Evolutionary conservation across 164 flowering plant genomes (phyloP).

Genomic region (Stephania japonica): DNA sequence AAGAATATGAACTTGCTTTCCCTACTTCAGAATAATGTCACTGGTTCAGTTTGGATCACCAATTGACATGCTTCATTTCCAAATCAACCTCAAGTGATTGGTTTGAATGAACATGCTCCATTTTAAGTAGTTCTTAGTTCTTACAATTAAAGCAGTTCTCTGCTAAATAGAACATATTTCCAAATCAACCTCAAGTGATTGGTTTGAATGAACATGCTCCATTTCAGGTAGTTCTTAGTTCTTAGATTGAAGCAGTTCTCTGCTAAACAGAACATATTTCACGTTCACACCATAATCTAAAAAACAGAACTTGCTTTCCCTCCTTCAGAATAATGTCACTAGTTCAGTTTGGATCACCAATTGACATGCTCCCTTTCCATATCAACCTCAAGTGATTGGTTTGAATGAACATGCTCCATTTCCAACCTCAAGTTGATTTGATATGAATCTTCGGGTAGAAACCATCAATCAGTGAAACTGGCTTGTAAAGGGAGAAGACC

Average conservation of each 20-base stretch:
- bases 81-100: background rate
- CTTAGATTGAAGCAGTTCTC: background rate
- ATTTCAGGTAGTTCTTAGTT: background rate
- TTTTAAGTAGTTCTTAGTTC: background rate
- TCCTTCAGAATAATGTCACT: background rate
- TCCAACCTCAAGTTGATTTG: too few species aligned
- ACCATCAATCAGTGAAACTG: too few species aligned
- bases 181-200: background rate
- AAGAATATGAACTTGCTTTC: background rate
- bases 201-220: background rate
- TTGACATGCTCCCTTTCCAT: background rate
- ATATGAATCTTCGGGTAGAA: too few species aligned
- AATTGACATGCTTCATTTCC: background rate
- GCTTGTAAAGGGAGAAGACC: too few species aligned
- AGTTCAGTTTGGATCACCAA: background rate
- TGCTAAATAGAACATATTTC: background rate
- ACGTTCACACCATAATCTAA: too few species aligned
- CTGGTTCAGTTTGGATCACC: background rate
- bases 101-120: background rate
- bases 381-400: background rate
- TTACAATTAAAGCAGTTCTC: background rate
- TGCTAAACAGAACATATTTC: background rate
- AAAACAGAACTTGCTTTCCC: background rate
- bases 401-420: too few species aligned
- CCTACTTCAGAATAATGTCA: background rate